phyloP scores from a whole-genome alignment of 306 rosid species.

The Glycine soja region DNA sequence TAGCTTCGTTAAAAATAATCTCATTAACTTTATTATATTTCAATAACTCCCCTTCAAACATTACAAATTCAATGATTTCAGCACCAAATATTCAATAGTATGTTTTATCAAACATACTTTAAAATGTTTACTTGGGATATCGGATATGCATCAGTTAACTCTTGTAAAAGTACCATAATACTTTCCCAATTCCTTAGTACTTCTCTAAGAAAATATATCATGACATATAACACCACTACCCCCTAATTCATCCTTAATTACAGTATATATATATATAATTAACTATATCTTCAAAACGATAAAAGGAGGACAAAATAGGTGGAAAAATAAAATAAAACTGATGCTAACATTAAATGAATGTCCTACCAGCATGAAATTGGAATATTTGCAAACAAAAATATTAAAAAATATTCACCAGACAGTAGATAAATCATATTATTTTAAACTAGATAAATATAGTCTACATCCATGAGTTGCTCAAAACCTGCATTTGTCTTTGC shows the following conservation, averaged over 20 bases:
- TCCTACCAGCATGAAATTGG: slow-evolving; percentile 28
- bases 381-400: slow-evolving; percentile 34
- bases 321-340: neutral
- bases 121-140: neutral
- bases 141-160: neutral
- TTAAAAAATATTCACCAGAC: slow-evolving; percentile 28
- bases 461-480: slow-evolving; percentile 38
- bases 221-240: neutral
- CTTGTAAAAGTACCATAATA: neutral
- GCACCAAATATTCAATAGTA: neutral
- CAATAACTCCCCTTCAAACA: slow-evolving; percentile 2
- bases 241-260: neutral
- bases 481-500: slow-evolving; percentile 67
- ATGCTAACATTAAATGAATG: slow-evolving; percentile 28
- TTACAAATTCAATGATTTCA: slow-evolving; percentile 1
- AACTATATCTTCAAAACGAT: neutral
- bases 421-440: slow-evolving; percentile 11
- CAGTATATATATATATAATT: neutral
- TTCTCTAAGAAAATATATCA: neutral
- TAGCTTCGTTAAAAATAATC: neutral
- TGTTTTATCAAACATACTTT: neutral
- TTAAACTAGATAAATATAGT: slow-evolving; percentile 15
- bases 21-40: neutral
- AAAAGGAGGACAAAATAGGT: no score
- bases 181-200: neutral